Conservation (phyloP, 1,139 yeast genomes). For the Yamadazyma diospyri region DNA sequence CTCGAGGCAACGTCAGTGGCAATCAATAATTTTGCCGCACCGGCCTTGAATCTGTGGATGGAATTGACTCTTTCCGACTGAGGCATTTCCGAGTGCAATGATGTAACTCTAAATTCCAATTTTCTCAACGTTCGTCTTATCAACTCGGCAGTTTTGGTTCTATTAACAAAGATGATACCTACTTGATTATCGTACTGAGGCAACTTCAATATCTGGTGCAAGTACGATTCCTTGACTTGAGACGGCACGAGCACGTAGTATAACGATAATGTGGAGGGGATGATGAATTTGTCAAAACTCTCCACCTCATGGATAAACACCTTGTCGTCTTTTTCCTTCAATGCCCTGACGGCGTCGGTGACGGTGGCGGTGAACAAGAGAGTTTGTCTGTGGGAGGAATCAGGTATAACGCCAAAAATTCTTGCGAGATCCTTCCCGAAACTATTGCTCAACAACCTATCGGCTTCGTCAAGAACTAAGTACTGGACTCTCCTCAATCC, state of each 20-base stretch:
- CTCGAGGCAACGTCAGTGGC: conserved; percentile 97
- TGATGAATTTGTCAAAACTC: conserved; percentile 63
- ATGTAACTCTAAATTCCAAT: conserved; percentile 77
- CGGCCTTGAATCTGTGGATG: conserved; percentile 87
- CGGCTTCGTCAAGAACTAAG: conserved; percentile 95
- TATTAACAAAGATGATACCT: conserved; percentile 84
- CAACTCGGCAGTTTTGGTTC: conserved; percentile 87
- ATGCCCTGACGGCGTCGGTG: conserved; percentile 83
- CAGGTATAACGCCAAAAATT: conserved; percentile 72
- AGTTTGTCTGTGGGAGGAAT: conserved; percentile 74
- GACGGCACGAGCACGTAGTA: conserved; percentile 64
- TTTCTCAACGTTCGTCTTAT: conserved; percentile 71
- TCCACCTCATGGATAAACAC: conserved; percentile 84
- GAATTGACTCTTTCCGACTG: conserved; percentile 89
- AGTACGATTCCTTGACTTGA: conserved; percentile 85
- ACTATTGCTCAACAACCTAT: conserved; percentile 77
- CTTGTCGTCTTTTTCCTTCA: conserved; percentile 65
- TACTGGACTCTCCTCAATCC: conserved; percentile 77
- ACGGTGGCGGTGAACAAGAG: conserved; percentile 93
- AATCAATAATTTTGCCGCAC: conserved; percentile 85
- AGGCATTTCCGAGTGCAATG: conserved; percentile 93
- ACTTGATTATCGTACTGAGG: conserved; percentile 63
- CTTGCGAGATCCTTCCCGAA: conserved; percentile 75
- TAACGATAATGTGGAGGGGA: conserved; percentile 69
- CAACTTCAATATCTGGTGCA: conserved; percentile 62